Evolutionary conservation across 495 filamentous ascomycete genomes (phyloP).

Genomic region (Penicillium samsonianum): DNA sequence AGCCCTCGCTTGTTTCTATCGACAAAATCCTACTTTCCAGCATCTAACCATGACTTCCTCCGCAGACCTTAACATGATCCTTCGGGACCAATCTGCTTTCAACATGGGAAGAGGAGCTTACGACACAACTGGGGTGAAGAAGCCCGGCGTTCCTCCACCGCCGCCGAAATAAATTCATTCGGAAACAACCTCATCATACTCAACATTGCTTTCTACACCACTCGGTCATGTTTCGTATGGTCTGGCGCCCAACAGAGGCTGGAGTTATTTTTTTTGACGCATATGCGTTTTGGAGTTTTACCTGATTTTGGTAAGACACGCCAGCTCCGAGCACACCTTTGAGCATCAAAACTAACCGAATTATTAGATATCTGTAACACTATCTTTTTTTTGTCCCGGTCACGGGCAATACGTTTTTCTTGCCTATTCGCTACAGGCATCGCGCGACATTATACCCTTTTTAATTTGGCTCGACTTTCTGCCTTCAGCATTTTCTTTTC

Average conservation of each 20-base stretch:
- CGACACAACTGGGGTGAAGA: slow-evolving; percentile 60
- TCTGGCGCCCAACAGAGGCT: slow-evolving; percentile 29
- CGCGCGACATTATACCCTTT: slow-evolving; percentile 39
- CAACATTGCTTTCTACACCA: slow-evolving; percentile 27
- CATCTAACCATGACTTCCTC: slow-evolving; percentile 37
- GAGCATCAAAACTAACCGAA: slow-evolving; percentile 30
- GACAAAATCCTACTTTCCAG: slow-evolving; percentile 4
- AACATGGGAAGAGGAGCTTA: slow-evolving; percentile 64
- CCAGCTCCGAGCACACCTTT: slow-evolving; percentile 9
- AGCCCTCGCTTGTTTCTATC: background rate
- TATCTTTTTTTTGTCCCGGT: slow-evolving; percentile 29
- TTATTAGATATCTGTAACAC: slow-evolving; percentile 41
- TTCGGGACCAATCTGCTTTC: slow-evolving; percentile 46
- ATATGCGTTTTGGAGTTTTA: slow-evolving; percentile 34
- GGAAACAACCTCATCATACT: slow-evolving; percentile 18
- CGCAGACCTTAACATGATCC: slow-evolving; percentile 52
- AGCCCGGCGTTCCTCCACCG: slow-evolving; percentile 55
- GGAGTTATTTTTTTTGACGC: slow-evolving; percentile 33
- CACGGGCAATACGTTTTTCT: slow-evolving; percentile 23
- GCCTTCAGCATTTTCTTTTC: slow-evolving; percentile 29
- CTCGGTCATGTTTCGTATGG: slow-evolving; percentile 31
- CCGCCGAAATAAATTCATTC: slow-evolving; percentile 35
- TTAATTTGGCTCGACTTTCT: slow-evolving; percentile 34
- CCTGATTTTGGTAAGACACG: slow-evolving; percentile 36
- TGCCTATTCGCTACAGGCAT: slow-evolving; percentile 25